phyloP scores from a whole-genome alignment of 1,284 basidiomycete genomes.

The Rhodotorula mucilaginosa region DNA sequence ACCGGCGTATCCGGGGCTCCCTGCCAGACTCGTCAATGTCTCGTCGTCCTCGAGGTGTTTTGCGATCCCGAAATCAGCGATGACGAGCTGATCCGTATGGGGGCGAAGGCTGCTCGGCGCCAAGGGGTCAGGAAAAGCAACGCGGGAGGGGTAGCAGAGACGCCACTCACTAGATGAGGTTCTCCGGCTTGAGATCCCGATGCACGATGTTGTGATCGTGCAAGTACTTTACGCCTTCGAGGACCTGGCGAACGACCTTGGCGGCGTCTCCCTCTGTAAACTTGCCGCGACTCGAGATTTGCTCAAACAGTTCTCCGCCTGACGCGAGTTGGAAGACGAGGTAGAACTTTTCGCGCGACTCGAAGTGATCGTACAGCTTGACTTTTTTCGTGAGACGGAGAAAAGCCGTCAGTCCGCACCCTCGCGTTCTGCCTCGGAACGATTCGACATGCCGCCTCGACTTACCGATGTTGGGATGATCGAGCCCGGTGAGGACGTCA shows the following conservation, averaged over 20 bases:
- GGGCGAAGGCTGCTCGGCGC: slow-evolving; percentile 59
- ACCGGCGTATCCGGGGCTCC: slow-evolving; percentile 86
- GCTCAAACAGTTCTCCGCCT: slow-evolving; percentile 73
- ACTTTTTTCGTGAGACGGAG: slow-evolving; percentile 55
- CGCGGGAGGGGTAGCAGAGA: background rate
- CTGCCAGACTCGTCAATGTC: slow-evolving; percentile 75
- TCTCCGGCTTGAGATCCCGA: slow-evolving; percentile 53
- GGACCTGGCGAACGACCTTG: slow-evolving; percentile 62
- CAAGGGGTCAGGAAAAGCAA: fast-evolving
- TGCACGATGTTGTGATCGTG: slow-evolving; percentile 76
- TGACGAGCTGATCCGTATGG: slow-evolving; percentile 66
- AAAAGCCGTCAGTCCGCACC: background rate
- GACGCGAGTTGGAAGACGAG: slow-evolving; percentile 85
- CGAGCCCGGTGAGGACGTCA: slow-evolving; percentile 77
- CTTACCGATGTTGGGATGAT: slow-evolving; percentile 76
- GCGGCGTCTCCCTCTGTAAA: slow-evolving; percentile 87
- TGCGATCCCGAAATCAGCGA: slow-evolving; percentile 95
- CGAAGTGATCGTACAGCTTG: slow-evolving; percentile 90
- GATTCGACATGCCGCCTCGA: background rate
- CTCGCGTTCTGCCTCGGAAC: background rate
- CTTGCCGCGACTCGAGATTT: slow-evolving; percentile 74
- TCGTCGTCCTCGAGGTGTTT: slow-evolving; percentile 80
- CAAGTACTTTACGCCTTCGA: slow-evolving; percentile 43
- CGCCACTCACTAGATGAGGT: slow-evolving; percentile 35
- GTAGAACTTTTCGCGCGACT: slow-evolving; percentile 85